Base-by-base conservation (phyloP, 352 stramenopile species). In the Phytophthora europaea region DNA sequence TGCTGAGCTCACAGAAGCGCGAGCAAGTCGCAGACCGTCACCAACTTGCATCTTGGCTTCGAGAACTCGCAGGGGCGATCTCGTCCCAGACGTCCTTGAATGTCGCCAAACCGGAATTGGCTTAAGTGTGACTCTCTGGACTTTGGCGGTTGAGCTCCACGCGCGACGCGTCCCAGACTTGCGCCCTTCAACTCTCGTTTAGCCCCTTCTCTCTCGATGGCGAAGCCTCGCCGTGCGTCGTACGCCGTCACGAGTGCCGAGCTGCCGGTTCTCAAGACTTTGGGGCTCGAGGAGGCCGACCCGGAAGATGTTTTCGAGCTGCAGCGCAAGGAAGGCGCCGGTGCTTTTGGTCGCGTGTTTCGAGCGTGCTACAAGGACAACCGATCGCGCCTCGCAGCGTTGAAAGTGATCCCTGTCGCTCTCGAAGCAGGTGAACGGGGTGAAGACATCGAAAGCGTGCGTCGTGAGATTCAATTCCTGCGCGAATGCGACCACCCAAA, bases 331-430 rank as follows among this genome's bases (percentile, higher is more conserved):
- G 87, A 94, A 78, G 87, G 87, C 13, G 84, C 83, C 6, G 87
- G 87, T 0, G 84, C 87, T 34, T 94, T 91, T 40, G 85, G 87
- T 59, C 83, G 83, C 36, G 85, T 94, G 3, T 94, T 93, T 58
- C 80, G 84, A 28, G 85, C 85, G 2, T 88, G 70, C 40, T 91
- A 89, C 67, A 84, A 83, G 12, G 33, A 26, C 26, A 61, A 91
- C n/a, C 81, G 72, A 7, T 66, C 56, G 3, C 61, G 65, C 13
- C 70, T 91, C 38, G 87, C 78, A 23, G 85, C 87, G n/a, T 64
- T 94, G 26, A 94, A 94, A 70, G 87, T 94, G 47, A 93, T 94
- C 47, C 85, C 82, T 7, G 83, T 92, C 12, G 83, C 82, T 1
- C 71, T 93, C 9, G 82, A 91, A 61, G 80, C 85, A 20, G 85